Base-by-base conservation (phyloP, 805 yeast species). In the Jamesozyma rosinii region DNA sequence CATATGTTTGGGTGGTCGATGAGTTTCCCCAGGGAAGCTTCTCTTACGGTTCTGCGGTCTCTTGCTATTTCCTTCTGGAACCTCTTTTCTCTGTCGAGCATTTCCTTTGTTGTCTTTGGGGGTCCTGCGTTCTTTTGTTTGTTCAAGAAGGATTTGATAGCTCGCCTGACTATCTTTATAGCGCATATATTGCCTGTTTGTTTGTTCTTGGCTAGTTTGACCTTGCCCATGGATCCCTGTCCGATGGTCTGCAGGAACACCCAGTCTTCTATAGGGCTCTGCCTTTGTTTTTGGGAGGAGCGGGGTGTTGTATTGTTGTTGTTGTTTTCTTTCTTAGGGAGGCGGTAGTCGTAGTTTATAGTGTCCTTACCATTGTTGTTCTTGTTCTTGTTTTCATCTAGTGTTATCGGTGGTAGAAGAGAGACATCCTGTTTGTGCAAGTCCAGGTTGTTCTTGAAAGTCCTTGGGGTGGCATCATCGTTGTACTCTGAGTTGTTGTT, bases 141-240 rank as follows among this genome's bases (percentile, higher is more conserved):
- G 48, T 88, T 69, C 49, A 79, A 79, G 65, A 82, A 84, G 9
- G 82, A 67, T 52, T 78, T 82, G 5, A 87, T 82, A 5, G 96
- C 96, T 52, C 95, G 70, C 21, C 95, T 95, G 32, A 90, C 92
- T 43, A 90, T 89, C 61, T 90, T 90, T 22, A 90, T 89, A 0
- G 94, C 95, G 66, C 96, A 90, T 13, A 86, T 73, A 53, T 85
- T 89, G 47, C 75, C 77, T 1, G 96, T 86, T 30, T 77, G 64
- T 51, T 83, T 76, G 66, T 89, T 95, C 55, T 78, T 81, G 1
- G 97, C 97, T 33, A 92, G 70, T 66, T 92, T 92, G 40, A 92
- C 99, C 63, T 90, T 94, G 46, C 99, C 99, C 98, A 92, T 92
- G 0, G 96, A 87, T 3, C 99, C 98, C 2, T 97, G 95, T 35